Percentiles rank a stretch among this genome's conserved stretches.
Conservation (phyloP, 2,329 filamentous ascomycete species). For the Neurospora sp. region DNA sequence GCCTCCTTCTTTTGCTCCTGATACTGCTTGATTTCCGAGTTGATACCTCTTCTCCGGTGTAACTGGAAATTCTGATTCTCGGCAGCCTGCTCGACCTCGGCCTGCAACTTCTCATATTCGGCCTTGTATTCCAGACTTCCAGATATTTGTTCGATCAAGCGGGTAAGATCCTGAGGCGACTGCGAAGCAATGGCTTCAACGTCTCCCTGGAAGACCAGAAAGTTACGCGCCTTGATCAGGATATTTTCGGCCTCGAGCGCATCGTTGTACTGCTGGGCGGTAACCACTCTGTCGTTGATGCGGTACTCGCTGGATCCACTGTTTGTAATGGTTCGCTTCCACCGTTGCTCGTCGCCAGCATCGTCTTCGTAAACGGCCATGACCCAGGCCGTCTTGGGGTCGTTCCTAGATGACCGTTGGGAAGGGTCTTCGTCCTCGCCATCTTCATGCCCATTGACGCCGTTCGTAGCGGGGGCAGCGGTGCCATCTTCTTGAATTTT, state of each 20-base stretch:
- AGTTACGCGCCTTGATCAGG: constrained; percentile 94
- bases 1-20: constrained; percentile 94
- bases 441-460: constrained; percentile 50
- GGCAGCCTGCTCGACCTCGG: constrained; percentile 72
- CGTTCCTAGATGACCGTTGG: constrained; percentile 58
- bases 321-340: constrained; percentile 90
- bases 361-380: constrained; percentile 99
- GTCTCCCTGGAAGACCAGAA: constrained; percentile 96
- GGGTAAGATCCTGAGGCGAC: constrained; percentile 84
- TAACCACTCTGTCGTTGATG: constrained; percentile 87
- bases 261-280: constrained; percentile 86
- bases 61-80: constrained; percentile 86
- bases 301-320: constrained; percentile 88
- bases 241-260: constrained; percentile 90
- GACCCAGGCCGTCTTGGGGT: constrained; percentile 94
- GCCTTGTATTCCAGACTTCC: constrained; percentile 90
- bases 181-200: constrained; percentile 95
- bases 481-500: constrained; percentile 88
- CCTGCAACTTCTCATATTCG: constrained; percentile 86
- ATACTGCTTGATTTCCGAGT: constrained; percentile 96
- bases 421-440: constrained; percentile 48
- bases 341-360: constrained; percentile 84
- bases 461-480: constrained; percentile 50
- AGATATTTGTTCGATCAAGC: constrained; percentile 93
- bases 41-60: constrained; percentile 83